Percentiles rank a stretch among this genome's conserved stretches.
phyloP scores from a whole-genome alignment of 352 stramenopile genomes.

The Pythium sp. region DNA sequence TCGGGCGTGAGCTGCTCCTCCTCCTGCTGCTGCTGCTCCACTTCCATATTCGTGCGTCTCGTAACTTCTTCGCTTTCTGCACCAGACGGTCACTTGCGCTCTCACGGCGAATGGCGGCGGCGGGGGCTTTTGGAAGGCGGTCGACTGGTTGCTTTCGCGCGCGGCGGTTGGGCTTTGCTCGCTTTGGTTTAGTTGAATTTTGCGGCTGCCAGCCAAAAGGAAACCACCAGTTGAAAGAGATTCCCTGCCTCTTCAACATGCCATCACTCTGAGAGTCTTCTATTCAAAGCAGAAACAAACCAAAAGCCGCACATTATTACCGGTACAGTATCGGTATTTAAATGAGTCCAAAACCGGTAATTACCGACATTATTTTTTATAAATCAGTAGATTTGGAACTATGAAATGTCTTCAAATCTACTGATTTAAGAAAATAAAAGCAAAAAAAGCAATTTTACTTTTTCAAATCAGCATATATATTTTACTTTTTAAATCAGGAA shows the following conservation, averaged over 20 bases:
- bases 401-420: no score
- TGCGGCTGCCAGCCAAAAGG: neutral
- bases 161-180: constrained; percentile 3
- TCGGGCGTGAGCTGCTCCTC: neutral
- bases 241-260: constrained; percentile 3
- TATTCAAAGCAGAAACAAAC: constrained; percentile 7
- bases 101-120: neutral
- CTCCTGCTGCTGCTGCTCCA: constrained; percentile 7
- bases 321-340: no score
- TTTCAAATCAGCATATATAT: no score
- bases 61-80: neutral
- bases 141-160: neutral
- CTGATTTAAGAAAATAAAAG: no score
- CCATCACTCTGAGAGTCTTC: constrained; percentile 1
- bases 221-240: neutral
- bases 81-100: neutral
- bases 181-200: neutral
- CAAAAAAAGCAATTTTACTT: no score
- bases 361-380: no score
- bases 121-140: neutral
- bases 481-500: no score
- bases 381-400: no score
- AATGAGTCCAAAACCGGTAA: no score
- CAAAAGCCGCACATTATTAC: no score
- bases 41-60: constrained; percentile 5